These are phyloP conservation scores for Cutaneotrichosporon cavernicola DNA, from an alignment of 1,284 basidiomycete genomes.

Conservation along the genomic window DNA sequence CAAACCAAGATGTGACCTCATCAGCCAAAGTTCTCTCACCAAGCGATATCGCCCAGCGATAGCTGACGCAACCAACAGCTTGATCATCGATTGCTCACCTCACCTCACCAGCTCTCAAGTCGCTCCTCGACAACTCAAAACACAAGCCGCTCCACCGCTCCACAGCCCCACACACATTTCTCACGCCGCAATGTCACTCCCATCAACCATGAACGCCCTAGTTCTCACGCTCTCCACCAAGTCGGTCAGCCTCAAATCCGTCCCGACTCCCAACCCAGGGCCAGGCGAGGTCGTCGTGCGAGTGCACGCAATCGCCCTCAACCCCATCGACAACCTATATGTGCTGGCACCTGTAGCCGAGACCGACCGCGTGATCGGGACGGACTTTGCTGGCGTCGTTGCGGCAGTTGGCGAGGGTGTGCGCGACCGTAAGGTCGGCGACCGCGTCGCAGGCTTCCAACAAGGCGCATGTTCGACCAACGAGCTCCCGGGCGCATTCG, in stretches of 20 bases:
- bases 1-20: too few relatives aligned
- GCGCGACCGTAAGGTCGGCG: not conserved
- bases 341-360: conserved; percentile 9
- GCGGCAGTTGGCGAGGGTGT: not conserved
- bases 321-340: conserved; percentile 21
- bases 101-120: too few relatives aligned
- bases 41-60: not conserved
- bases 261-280: conserved; percentile 3
- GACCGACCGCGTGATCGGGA: conserved; percentile 16
- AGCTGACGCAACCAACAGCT: not conserved
- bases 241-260: not conserved
- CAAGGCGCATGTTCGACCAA: conserved; percentile 17
- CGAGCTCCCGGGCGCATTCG: conserved; percentile 18
- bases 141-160: not conserved
- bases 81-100: not conserved
- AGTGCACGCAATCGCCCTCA: conserved; percentile 21
- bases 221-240: conserved; percentile 3
- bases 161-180: not conserved
- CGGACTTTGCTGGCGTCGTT: conserved; percentile 22
- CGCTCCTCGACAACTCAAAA: not conserved
- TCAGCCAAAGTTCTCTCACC: too few relatives aligned
- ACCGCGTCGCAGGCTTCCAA: conserved; percentile 16
- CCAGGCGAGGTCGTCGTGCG: conserved; percentile 13
- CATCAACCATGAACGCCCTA: conserved; percentile 8
- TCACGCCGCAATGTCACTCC: not conserved